A percentile compares a stretch with the other conserved stretches of the same genome.
These are phyloP conservation scores for Cystobasidium ongulense DNA, from an alignment of 768 basidiomycete species.

Conservation along the genomic window DNA sequence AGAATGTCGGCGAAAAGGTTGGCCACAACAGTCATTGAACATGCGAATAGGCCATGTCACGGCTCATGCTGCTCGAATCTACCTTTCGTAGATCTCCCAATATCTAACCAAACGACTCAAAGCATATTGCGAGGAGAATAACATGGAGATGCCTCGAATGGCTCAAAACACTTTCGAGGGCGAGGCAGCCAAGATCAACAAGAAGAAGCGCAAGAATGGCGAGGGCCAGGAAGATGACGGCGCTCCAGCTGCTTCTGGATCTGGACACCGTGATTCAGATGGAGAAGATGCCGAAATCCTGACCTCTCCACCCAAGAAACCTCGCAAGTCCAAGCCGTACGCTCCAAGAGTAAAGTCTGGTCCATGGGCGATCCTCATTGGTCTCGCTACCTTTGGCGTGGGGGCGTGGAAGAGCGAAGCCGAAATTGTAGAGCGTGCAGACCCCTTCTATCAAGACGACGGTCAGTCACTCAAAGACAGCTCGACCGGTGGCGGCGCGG, in stretches of 20 bases:
- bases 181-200: constrained; percentile 9
- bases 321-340: not conserved
- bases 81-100: not conserved
- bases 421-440: constrained; percentile 2
- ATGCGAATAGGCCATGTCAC: not conserved
- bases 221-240: not conserved
- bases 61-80: not conserved
- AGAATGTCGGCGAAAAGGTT: constrained; percentile 16
- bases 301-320: constrained; percentile 12
- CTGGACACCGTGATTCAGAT: not conserved
- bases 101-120: constrained; percentile 19
- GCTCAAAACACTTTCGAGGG: not conserved
- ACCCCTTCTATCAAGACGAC: constrained; percentile 16
- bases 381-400: not conserved
- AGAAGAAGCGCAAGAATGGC: constrained; percentile 16
- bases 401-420: constrained; percentile 18
- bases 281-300: not conserved
- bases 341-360: constrained; percentile 10
- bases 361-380: constrained; percentile 11
- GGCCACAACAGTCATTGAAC: no score
- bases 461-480: constrained; percentile 9
- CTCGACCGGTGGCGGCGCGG: not conserved
- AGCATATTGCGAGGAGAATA: not conserved
- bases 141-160: not conserved
- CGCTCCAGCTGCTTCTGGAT: not conserved